Conservation (phyloP, 2,329 filamentous ascomycete species). For the Epichloe coenophiala region DNA sequence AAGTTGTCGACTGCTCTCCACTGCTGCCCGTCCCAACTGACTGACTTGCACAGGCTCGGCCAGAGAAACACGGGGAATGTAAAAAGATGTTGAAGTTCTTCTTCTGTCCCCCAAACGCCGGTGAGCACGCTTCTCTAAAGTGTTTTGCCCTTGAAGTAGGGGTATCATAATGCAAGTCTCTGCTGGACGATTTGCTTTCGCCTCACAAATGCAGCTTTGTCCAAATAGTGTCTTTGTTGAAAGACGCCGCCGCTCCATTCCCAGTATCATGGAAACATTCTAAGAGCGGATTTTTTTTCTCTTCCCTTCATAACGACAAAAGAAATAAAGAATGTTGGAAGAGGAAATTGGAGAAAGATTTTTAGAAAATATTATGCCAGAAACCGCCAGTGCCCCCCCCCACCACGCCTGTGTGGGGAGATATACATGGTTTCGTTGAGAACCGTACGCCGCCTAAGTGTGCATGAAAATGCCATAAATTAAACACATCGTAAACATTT, state of each 20-base stretch:
- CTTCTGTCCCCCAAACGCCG: slow-evolving; percentile 29
- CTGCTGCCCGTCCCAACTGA: slow-evolving; percentile 8
- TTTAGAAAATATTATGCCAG: slow-evolving; percentile 16
- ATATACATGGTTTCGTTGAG: slow-evolving; percentile 29
- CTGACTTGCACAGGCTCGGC: slow-evolving; percentile 25
- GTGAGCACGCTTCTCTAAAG: slow-evolving; percentile 18
- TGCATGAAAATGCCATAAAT: slow-evolving; percentile 24
- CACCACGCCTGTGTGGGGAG: slow-evolving; percentile 18
- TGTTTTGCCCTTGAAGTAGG: slow-evolving; percentile 21
- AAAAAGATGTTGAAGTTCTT: slow-evolving; percentile 37
- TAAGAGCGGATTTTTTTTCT: background rate
- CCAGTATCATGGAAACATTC: slow-evolving; percentile 21
- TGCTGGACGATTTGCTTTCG: slow-evolving; percentile 17
- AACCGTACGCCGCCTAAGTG: slow-evolving; percentile 29
- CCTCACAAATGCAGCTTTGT: slow-evolving; percentile 25
- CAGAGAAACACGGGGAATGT: slow-evolving; percentile 25
- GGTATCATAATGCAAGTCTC: slow-evolving; percentile 27
- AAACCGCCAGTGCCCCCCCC: slow-evolving; percentile 21
- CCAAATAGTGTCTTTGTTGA: slow-evolving; percentile 31
- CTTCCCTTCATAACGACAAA: slow-evolving; percentile 9
- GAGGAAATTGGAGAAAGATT: slow-evolving; percentile 2
- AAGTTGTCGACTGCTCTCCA: background rate
- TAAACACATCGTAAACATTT: slow-evolving; percentile 22
- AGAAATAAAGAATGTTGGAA: slow-evolving; percentile 7
- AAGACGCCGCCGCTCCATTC: slow-evolving; percentile 28